These are phyloP conservation scores for Tanacetum coccineum DNA, from an alignment of 129 eudicot genomes.

Conservation along the genomic window DNA sequence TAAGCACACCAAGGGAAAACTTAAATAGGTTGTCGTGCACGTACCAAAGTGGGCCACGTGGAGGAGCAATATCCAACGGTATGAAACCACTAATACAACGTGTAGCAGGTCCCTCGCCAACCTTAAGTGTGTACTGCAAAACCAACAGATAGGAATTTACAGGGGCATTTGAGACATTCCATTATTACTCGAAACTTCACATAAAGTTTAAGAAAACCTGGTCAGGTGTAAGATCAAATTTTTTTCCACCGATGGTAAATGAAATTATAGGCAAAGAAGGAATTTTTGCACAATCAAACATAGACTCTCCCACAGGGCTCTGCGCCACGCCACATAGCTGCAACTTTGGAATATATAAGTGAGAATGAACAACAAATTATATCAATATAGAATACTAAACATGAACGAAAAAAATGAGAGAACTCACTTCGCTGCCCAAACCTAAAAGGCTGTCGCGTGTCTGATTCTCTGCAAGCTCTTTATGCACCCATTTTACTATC, in stretches of 20 bases:
- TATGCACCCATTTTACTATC: slow-evolving; percentile 68
- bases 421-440: slow-evolving; percentile 7
- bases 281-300: slow-evolving; percentile 22
- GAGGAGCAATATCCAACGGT: slow-evolving; percentile 38
- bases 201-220: slow-evolving; percentile 6
- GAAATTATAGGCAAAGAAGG: slow-evolving; percentile 26
- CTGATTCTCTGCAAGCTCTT: slow-evolving; percentile 24
- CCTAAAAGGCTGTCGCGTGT: slow-evolving; percentile 1
- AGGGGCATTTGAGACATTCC: neutral
- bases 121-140: slow-evolving; percentile 41
- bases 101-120: slow-evolving; percentile 34
- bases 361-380: neutral
- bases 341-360: neutral
- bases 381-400: neutral
- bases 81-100: slow-evolving; percentile 43
- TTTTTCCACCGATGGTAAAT: slow-evolving; percentile 24
- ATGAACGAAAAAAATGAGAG: neutral
- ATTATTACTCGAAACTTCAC: no score
- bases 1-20: no score
- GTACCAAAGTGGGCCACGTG: slow-evolving; percentile 51
- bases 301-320: slow-evolving; percentile 5
- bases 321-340: slow-evolving; percentile 26
- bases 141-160: neutral
- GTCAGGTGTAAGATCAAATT: slow-evolving; percentile 26
- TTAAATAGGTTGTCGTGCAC: no score